Conservation (phyloP, 2,329 filamentous ascomycete species). For the Ustilaginoidea virens region DNA sequence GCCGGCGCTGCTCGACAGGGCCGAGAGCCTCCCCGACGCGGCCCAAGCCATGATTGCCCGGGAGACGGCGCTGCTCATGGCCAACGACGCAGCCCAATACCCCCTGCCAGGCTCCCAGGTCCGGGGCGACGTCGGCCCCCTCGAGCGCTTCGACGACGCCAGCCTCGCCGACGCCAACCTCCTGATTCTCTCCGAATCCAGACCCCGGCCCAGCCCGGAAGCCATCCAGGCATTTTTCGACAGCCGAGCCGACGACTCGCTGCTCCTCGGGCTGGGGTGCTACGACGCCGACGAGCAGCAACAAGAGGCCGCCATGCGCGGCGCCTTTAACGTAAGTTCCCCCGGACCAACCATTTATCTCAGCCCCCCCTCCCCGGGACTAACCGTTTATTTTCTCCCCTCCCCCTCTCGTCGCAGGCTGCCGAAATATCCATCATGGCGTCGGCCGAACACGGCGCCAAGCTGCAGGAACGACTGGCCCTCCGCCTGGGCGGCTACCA, state of each 20-base stretch:
- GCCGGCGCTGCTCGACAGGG: constrained; percentile 47
- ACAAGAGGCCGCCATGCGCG: constrained; percentile 43
- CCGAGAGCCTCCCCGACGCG: constrained; percentile 43
- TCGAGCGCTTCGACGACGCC: constrained; percentile 55
- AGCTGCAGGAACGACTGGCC: constrained; percentile 84
- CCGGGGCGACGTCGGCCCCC: constrained; percentile 39
- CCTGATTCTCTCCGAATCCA: constrained; percentile 58
- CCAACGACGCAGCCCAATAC: constrained; percentile 63
- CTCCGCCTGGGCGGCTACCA: constrained; percentile 84
- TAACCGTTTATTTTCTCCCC: not conserved
- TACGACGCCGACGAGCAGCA: constrained; percentile 67
- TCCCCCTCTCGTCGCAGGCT: constrained; percentile 31
- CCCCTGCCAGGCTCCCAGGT: constrained; percentile 54
- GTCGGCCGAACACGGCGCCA: constrained; percentile 66
- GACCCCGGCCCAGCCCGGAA: constrained; percentile 29
- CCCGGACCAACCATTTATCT: constrained; percentile 7
- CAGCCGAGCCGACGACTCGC: constrained; percentile 32
- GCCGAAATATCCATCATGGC: constrained; percentile 59
- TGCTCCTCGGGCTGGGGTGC: constrained; percentile 66
- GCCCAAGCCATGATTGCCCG: constrained; percentile 55
- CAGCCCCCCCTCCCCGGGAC: not conserved
- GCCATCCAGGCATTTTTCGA: constrained; percentile 40
- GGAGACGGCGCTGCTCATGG: constrained; percentile 68
- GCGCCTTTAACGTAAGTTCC: constrained; percentile 64
- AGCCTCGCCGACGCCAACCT: constrained; percentile 61